These are phyloP conservation scores for Lodderomyces orthopsilosis DNA, from an alignment of 1,139 yeast species.

Conservation along the genomic window DNA sequence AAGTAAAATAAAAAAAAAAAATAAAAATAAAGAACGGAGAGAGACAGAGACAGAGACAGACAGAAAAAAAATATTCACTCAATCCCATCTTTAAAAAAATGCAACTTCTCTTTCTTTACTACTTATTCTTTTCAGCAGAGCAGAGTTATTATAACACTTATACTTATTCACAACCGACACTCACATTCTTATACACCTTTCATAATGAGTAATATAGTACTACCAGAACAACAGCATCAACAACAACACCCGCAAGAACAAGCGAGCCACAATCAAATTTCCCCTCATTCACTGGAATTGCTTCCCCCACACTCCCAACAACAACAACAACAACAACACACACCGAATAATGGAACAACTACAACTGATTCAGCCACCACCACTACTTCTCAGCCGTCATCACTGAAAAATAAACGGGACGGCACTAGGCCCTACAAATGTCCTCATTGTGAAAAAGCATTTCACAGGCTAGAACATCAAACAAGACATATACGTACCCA, in stretches of 20 bases:
- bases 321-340: conserved; percentile 1
- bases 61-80: too few species aligned
- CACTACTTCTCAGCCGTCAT: neutral
- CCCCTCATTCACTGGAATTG: conserved; percentile 1
- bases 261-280: conserved; percentile 1
- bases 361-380: neutral
- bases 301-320: conserved; percentile 1
- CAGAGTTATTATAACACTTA: too few species aligned
- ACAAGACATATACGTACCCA: conserved; percentile 93
- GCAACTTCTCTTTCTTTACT: too few species aligned
- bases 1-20: neutral
- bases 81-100: too few species aligned
- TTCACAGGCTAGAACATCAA: conserved; percentile 89
- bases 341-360: neutral
- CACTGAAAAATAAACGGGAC: conserved; percentile 18
- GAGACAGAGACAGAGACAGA: too few species aligned
- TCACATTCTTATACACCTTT: too few species aligned
- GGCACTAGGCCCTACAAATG: conserved; percentile 76
- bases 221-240: conserved; percentile 2
- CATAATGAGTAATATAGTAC: conserved; percentile 1
- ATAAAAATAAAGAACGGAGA: neutral
- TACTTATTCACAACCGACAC: too few species aligned
- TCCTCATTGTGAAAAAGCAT: conserved; percentile 87
- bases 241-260: conserved; percentile 1
- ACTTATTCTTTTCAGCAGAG: too few species aligned